These are phyloP conservation scores for Pseudocercospora fuligena DNA, from an alignment of 2,329 filamentous ascomycete genomes.

Conservation along the genomic window DNA sequence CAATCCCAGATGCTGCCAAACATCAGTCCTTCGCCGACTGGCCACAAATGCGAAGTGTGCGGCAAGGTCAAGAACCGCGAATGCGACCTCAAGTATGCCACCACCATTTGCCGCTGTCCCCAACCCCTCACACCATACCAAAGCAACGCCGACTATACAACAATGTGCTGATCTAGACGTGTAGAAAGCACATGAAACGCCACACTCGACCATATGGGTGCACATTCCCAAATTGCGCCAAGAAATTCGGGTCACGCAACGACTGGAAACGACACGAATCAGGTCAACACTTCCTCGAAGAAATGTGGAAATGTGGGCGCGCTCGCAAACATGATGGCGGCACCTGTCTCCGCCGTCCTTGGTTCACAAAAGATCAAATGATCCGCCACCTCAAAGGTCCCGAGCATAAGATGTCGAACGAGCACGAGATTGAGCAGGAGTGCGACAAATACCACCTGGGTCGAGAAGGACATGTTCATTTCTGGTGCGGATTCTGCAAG, in stretches of 20 bases:
- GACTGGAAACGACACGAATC: conserved; percentile 94
- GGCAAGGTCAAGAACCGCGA: conserved; percentile 36
- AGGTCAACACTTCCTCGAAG: conserved; percentile 72
- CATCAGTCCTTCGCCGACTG: not conserved
- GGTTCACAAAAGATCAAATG: conserved; percentile 64
- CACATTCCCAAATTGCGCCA: conserved; percentile 71
- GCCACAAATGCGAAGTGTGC: conserved; percentile 26
- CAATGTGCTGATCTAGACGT: conserved; percentile 2
- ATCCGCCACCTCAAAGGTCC: conserved; percentile 62
- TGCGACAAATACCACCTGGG: conserved; percentile 59
- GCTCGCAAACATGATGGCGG: conserved; percentile 26
- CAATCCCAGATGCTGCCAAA: not conserved
- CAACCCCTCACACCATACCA: not conserved
- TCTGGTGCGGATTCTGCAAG: conserved; percentile 88
- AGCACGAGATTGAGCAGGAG: conserved; percentile 41
- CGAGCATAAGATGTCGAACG: conserved; percentile 48
- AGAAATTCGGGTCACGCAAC: conserved; percentile 86
- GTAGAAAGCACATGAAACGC: conserved; percentile 81
- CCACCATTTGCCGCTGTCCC: not conserved
- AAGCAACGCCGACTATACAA: not conserved
- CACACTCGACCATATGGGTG: conserved; percentile 83
- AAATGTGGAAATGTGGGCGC: conserved; percentile 70
- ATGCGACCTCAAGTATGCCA: conserved; percentile 48
- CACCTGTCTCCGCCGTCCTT: conserved; percentile 64
- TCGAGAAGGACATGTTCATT: conserved; percentile 66